Conservation (phyloP, 2,329 filamentous ascomycete genomes). For the Fusarium sulawesiense region DNA sequence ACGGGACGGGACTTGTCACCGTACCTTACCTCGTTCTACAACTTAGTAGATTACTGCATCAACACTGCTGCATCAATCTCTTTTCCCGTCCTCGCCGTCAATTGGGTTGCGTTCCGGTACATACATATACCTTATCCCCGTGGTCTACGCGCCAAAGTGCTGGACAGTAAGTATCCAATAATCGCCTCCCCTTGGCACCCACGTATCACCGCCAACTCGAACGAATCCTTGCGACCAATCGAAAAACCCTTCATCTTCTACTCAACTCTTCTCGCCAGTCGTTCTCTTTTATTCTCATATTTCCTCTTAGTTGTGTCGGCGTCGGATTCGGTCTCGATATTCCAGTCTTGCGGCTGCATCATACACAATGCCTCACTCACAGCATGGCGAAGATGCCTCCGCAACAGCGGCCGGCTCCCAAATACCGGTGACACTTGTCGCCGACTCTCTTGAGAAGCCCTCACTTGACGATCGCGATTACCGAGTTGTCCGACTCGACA, state of each 20-base stretch:
- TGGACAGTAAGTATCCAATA: conserved; percentile 14
- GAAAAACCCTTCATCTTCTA: conserved; percentile 16
- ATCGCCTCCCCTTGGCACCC: conserved; percentile 14
- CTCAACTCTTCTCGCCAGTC: conserved; percentile 10
- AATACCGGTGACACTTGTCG: conserved; percentile 58
- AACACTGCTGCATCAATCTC: conserved; percentile 1
- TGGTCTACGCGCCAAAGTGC: conserved; percentile 8
- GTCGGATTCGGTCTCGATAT: conserved; percentile 13
- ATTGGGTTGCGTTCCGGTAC: conserved; percentile 22
- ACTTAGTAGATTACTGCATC: conserved; percentile 10
- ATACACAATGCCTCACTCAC: conserved; percentile 49
- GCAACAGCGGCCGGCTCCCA: conserved; percentile 43
- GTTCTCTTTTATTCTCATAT: conserved; percentile 21
- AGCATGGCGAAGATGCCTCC: conserved; percentile 41
- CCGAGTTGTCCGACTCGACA: conserved; percentile 84
- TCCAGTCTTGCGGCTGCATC: conserved; percentile 24
- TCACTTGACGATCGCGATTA: conserved; percentile 88
- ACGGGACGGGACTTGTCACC: conserved; percentile 13
- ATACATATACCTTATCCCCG: conserved; percentile 6
- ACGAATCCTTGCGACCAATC: conserved; percentile 31
- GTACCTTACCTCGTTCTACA: conserved; percentile 18
- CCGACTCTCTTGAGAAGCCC: conserved; percentile 83
- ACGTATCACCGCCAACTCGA: conserved; percentile 29
- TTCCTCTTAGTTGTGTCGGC: conserved; percentile 17
- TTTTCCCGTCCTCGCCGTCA: conserved; percentile 4